Percentiles rank a stretch among this genome's conserved stretches.
Evolutionary conservation across 148 eudicot species (phyloP).

Genomic region (Rhododendron mucronatum): DNA sequence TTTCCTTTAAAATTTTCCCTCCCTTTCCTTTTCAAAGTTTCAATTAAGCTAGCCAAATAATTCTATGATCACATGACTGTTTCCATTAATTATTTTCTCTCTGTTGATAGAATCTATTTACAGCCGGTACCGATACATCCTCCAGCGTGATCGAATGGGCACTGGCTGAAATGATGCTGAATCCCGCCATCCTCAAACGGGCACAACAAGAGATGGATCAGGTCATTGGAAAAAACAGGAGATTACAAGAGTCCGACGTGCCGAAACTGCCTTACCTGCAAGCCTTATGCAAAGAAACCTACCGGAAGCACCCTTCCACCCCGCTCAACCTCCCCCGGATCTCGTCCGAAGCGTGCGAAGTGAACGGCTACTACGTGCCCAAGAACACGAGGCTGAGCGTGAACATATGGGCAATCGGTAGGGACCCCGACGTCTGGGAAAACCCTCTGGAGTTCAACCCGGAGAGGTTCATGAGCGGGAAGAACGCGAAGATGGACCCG

Average conservation of each 20-base stretch:
- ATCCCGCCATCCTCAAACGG: slow-evolving; percentile 19
- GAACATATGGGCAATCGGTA: slow-evolving; percentile 33
- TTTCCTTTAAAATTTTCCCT: neutral
- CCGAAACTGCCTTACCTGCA: slow-evolving; percentile 5
- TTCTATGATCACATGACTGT: neutral
- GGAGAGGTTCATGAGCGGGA: slow-evolving; percentile 27
- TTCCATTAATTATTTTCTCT: neutral
- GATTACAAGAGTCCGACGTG: slow-evolving; percentile 33
- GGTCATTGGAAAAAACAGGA: slow-evolving; percentile 19
- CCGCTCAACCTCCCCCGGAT: slow-evolving; percentile 29
- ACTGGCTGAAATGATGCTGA: slow-evolving; percentile 27
- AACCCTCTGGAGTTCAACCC: slow-evolving; percentile 21
- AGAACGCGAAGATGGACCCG: slow-evolving; percentile 11
- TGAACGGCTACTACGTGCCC: slow-evolving; percentile 30
- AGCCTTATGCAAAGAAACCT: slow-evolving; percentile 25
- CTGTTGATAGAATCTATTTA: slow-evolving; percentile 20
- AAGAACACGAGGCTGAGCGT: slow-evolving; percentile 27
- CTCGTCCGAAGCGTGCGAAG: slow-evolving; percentile 17
- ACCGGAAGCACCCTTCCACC: slow-evolving; percentile 33
- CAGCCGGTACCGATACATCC: neutral
- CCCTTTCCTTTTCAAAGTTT: neutral
- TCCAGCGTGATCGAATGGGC: neutral
- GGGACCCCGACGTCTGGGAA: neutral
- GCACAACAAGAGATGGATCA: slow-evolving; percentile 24
- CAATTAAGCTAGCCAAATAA: neutral